Evolutionary conservation across 1,284 basidiomycete species (phyloP).

Genomic region (Puccinia polysora): DNA sequence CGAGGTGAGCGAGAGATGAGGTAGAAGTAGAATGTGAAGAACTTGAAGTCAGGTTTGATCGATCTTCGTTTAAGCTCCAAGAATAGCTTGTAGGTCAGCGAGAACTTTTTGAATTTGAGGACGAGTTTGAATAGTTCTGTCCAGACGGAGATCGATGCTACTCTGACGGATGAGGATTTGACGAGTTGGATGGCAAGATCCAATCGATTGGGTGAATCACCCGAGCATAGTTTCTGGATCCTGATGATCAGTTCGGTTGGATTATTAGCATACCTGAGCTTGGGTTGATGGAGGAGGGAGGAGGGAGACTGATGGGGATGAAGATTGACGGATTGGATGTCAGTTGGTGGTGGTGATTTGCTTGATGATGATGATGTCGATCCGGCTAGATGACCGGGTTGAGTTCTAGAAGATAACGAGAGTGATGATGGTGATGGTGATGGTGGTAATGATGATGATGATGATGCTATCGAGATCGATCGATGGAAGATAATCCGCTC

Average conservation of each 20-base stretch:
- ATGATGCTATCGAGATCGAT: no score
- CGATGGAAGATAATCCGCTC: no score
- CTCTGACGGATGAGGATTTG: conserved; percentile 40
- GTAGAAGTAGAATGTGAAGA: conserved; percentile 45
- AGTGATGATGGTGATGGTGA: no score
- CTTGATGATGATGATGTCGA: no score
- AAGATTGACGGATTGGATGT: no score
- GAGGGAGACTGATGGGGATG: not conserved
- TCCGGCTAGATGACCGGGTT: no score
- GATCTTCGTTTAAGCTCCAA: conserved; percentile 46
- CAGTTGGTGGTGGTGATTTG: no score
- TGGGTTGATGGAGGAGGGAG: not conserved
- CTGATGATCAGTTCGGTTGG: conserved; percentile 46
- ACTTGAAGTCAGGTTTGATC: conserved; percentile 44
- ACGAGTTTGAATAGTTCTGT: conserved; percentile 46
- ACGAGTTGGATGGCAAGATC: conserved; percentile 44
- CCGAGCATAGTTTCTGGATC: conserved; percentile 16
- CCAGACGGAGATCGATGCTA: conserved; percentile 48
- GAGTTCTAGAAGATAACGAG: no score
- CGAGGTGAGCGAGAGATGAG: conserved; percentile 10
- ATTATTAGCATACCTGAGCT: conserved; percentile 44
- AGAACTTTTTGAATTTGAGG: conserved; percentile 9
- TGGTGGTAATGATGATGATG: no score
- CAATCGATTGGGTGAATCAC: conserved; percentile 7
- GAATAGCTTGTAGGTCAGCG: conserved; percentile 23